These are phyloP conservation scores for Ceratocystis lukuohia DNA, from an alignment of 2,329 filamentous ascomycete genomes.

Conservation along the genomic window DNA sequence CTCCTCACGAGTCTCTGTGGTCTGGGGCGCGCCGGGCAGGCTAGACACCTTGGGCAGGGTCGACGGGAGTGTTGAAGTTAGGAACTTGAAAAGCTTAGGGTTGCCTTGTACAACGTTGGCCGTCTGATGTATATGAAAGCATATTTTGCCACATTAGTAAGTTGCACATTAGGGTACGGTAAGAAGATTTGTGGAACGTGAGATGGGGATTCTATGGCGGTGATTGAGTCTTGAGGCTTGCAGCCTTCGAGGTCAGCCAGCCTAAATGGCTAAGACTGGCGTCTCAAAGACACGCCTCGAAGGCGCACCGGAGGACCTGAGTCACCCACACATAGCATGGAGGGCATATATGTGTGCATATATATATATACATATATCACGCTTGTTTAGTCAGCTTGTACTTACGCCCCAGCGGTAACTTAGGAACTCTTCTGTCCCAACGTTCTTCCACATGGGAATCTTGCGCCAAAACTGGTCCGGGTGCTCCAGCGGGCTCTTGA, in stretches of 20 bases:
- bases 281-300: too few species aligned
- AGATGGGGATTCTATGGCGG: not conserved
- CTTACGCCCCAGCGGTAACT: constrained; percentile 43
- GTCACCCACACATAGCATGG: too few species aligned
- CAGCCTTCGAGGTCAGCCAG: too few species aligned
- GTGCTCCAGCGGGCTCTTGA: not conserved
- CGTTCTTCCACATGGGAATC: constrained; percentile 36
- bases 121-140: constrained; percentile 25
- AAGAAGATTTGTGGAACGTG: not conserved
- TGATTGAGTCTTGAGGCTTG: not conserved
- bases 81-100: constrained; percentile 35
- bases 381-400: constrained; percentile 17
- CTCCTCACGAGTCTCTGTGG: constrained; percentile 29
- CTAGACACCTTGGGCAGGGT: constrained; percentile 30
- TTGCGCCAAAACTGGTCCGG: constrained; percentile 37
- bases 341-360: too few species aligned
- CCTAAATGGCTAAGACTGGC: too few species aligned
- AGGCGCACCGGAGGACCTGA: too few species aligned
- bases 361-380: too few species aligned
- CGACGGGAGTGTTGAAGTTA: constrained; percentile 37
- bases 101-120: constrained; percentile 38
- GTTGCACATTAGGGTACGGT: not conserved
- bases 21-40: too few species aligned
- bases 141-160: not conserved
- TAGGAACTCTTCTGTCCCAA: constrained; percentile 36